phyloP scores from a whole-genome alignment of 2,329 filamentous ascomycete species.

The Aspergillus sclerotialis region DNA sequence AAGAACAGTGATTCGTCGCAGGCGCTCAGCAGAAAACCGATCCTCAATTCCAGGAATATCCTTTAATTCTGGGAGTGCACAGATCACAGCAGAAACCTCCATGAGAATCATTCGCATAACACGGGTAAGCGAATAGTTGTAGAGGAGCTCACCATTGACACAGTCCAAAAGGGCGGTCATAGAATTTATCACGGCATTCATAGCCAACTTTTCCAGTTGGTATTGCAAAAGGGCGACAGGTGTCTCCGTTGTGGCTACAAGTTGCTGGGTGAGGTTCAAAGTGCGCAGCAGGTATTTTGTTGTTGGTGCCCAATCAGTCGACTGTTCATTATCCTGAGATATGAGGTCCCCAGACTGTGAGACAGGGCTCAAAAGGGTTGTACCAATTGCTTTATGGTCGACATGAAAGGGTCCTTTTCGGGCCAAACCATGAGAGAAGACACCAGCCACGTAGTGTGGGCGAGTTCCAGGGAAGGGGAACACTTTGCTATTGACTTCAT shows the following conservation, averaged over 20 bases:
- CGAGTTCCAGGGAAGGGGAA: slow-evolving; percentile 60
- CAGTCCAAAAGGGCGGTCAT: slow-evolving; percentile 73
- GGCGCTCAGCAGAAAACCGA: slow-evolving; percentile 54
- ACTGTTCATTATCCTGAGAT: slow-evolving; percentile 14
- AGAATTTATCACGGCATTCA: slow-evolving; percentile 71
- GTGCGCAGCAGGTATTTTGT: slow-evolving; percentile 58
- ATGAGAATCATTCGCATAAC: slow-evolving; percentile 64
- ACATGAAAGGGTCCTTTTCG: slow-evolving; percentile 45
- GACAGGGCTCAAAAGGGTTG: slow-evolving; percentile 50
- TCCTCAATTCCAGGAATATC: slow-evolving; percentile 52
- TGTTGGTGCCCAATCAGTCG: slow-evolving; percentile 27
- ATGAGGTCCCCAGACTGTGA: slow-evolving; percentile 18
- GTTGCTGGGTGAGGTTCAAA: slow-evolving; percentile 54
- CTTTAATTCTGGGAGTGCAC: slow-evolving; percentile 65
- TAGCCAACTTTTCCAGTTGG: slow-evolving; percentile 73
- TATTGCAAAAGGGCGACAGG: slow-evolving; percentile 58
- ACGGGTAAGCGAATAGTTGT: slow-evolving; percentile 58
- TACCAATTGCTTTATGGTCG: slow-evolving; percentile 53
- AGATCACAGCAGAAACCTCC: slow-evolving; percentile 68
- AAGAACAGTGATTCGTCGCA: slow-evolving; percentile 53
- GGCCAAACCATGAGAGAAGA: slow-evolving; percentile 54
- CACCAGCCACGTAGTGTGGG: slow-evolving; percentile 71
- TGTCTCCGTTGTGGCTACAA: slow-evolving; percentile 54
- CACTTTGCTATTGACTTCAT: slow-evolving; percentile 63
- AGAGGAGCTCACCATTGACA: slow-evolving; percentile 63